Conservation (phyloP, 495 filamentous ascomycete genomes). For the Aspergillus mulundensis region DNA sequence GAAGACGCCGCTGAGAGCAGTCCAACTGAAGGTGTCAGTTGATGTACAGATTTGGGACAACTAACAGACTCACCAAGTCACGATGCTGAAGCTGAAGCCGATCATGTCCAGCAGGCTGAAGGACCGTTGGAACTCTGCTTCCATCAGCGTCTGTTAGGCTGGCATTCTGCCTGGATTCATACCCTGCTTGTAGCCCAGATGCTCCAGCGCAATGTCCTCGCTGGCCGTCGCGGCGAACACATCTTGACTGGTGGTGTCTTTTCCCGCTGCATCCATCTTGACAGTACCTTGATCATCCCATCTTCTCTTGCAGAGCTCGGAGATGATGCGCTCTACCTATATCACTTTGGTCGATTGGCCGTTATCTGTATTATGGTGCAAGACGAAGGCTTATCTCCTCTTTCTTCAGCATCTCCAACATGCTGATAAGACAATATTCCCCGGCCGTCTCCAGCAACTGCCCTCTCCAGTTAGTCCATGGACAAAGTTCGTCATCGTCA, state of each 20-base stretch:
- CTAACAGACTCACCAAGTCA: slow-evolving; percentile 40
- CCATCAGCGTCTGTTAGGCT: background rate
- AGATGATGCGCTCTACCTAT: background rate
- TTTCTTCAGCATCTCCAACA: background rate
- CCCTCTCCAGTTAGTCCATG: background rate
- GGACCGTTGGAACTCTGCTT: slow-evolving; percentile 50
- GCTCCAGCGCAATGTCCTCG: slow-evolving; percentile 38
- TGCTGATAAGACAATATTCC: background rate
- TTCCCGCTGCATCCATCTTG: background rate
- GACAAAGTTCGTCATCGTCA: background rate
- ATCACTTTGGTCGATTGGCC: background rate
- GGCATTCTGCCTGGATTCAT: background rate
- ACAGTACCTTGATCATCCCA: background rate
- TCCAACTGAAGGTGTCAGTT: slow-evolving; percentile 39
- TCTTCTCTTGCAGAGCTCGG: background rate
- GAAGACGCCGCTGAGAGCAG: slow-evolving; percentile 52
- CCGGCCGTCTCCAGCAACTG: background rate
- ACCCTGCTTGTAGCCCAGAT: slow-evolving; percentile 47
- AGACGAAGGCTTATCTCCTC: no score
- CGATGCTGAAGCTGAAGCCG: slow-evolving; percentile 56
- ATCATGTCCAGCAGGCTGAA: slow-evolving; percentile 58
- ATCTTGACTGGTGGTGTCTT: slow-evolving; percentile 13
- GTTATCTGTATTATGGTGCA: background rate
- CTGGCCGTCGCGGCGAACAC: slow-evolving; percentile 23
- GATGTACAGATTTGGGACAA: background rate